Percentiles rank a stretch among this genome's conserved stretches.
phyloP scores from a whole-genome alignment of 139 green algal species.

The Penium margaritaceum region DNA sequence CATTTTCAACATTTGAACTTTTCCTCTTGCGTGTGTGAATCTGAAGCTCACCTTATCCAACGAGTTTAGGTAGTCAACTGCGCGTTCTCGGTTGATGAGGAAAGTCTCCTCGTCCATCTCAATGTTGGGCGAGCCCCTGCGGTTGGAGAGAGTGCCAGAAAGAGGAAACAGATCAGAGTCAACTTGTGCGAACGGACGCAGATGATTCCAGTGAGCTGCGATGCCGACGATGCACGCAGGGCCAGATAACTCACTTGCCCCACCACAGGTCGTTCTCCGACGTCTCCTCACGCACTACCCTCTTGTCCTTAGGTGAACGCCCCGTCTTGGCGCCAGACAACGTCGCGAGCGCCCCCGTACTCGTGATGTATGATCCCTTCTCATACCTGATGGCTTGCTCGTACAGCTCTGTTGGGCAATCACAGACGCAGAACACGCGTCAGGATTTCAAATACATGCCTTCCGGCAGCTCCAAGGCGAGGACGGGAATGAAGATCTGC shows the following conservation, averaged over 20 bases:
- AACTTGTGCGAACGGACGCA: no score
- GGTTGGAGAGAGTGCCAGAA: not conserved
- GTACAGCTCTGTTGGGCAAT: constrained; percentile 28
- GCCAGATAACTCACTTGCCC: constrained; percentile 38
- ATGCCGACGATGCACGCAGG: no score
- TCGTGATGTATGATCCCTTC: constrained; percentile 49
- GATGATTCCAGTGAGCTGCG: no score
- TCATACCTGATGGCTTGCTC: constrained; percentile 37
- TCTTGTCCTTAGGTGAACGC: constrained; percentile 83
- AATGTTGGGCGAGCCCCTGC: constrained; percentile 45
- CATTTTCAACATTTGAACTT: no score
- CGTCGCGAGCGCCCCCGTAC: constrained; percentile 65
- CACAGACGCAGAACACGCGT: constrained; percentile 5
- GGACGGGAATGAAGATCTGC: not conserved
- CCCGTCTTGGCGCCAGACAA: constrained; percentile 79
- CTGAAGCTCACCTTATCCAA: constrained; percentile 51
- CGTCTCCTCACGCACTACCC: constrained; percentile 70
- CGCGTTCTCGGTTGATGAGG: constrained; percentile 60
- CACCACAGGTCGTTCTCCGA: constrained; percentile 42
- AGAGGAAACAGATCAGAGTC: not conserved
- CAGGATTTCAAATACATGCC: not conserved
- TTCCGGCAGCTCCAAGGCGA: not conserved
- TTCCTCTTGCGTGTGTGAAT: no score
- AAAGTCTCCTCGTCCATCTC: constrained; percentile 82
- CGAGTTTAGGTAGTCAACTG: constrained; percentile 83